These are phyloP conservation scores for Laguncularia racemosa DNA, from an alignment of 345 rosid genomes.

Conservation along the genomic window DNA sequence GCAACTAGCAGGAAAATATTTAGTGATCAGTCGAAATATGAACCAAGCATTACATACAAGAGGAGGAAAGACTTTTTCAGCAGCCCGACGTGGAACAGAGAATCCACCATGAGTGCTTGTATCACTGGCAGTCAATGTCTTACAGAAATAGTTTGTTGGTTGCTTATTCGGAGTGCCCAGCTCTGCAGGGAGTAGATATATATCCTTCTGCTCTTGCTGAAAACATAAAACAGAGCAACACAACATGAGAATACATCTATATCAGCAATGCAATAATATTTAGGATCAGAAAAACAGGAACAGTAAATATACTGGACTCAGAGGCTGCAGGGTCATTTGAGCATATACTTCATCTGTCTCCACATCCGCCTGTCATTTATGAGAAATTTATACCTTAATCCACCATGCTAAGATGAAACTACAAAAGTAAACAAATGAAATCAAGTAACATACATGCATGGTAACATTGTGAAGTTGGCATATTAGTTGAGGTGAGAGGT, in stretches of 20 bases:
- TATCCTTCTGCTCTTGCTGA: slow-evolving; percentile 44
- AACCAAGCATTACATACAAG: slow-evolving; percentile 26
- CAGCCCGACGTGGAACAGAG: slow-evolving; percentile 54
- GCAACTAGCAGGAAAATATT: not conserved
- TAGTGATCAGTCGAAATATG: not conserved
- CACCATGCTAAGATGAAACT: not conserved
- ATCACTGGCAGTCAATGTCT: slow-evolving; percentile 13
- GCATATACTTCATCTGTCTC: slow-evolving; percentile 83
- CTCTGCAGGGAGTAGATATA: slow-evolving; percentile 33
- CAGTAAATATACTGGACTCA: slow-evolving; percentile 27
- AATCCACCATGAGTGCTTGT: slow-evolving; percentile 54
- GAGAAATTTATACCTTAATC: not conserved
- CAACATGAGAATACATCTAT: not conserved
- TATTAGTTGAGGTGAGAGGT: slow-evolving; percentile 49
- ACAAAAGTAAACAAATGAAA: not conserved
- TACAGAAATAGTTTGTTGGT: slow-evolving; percentile 46
- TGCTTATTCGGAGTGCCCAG: slow-evolving; percentile 35
- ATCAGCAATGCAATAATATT: not conserved
- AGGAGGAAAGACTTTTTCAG: slow-evolving; percentile 50
- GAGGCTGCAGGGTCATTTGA: slow-evolving; percentile 73
- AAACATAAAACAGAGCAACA: not conserved
- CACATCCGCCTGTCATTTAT: slow-evolving; percentile 48
- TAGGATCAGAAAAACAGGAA: no score
- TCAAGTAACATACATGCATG: slow-evolving; percentile 40
- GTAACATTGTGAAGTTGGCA: slow-evolving; percentile 74